Percentiles rank a stretch among this genome's conserved stretches.
Evolutionary conservation across 2,329 filamentous ascomycete species (phyloP).

Genomic region (Uncinocarpus reesii): DNA sequence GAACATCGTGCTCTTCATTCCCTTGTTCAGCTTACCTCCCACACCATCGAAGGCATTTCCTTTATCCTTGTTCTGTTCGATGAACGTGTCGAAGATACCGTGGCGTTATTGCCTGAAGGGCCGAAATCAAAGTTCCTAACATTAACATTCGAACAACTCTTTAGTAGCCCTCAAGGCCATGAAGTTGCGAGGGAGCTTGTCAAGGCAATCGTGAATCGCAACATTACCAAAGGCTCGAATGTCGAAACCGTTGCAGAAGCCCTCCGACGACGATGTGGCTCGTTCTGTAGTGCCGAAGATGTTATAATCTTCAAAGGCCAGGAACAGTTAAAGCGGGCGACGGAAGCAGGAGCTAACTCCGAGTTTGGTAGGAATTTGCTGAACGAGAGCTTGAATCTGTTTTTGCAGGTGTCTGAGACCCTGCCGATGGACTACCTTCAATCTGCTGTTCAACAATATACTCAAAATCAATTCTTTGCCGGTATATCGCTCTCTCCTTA

Average conservation of each 20-base stretch:
- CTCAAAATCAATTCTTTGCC: slow-evolving; percentile 76
- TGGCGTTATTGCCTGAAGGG: slow-evolving; percentile 60
- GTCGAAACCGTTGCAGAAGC: slow-evolving; percentile 96
- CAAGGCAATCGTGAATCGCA: slow-evolving; percentile 95
- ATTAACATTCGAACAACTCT: slow-evolving; percentile 80
- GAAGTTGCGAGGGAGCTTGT: slow-evolving; percentile 89
- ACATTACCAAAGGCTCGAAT: slow-evolving; percentile 92
- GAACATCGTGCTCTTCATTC: slow-evolving; percentile 89
- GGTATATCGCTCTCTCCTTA: slow-evolving; percentile 31
- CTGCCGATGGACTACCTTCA: slow-evolving; percentile 72
- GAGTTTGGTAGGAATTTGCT: slow-evolving; percentile 69
- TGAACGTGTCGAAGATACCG: slow-evolving; percentile 82
- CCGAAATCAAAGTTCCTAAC: slow-evolving; percentile 59
- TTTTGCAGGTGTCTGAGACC: slow-evolving; percentile 76
- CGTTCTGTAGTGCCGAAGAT: slow-evolving; percentile 94
- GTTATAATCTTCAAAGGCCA: slow-evolving; percentile 98
- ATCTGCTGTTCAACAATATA: slow-evolving; percentile 67
- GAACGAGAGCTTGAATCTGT: slow-evolving; percentile 79
- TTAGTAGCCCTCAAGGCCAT: slow-evolving; percentile 66
- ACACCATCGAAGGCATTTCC: slow-evolving; percentile 91
- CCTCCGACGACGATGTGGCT: slow-evolving; percentile 82
- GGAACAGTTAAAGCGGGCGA: slow-evolving; percentile 81
- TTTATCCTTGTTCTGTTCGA: slow-evolving; percentile 94
- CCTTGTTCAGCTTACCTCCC: slow-evolving; percentile 71
- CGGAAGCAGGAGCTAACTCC: slow-evolving; percentile 63